phyloP scores from a whole-genome alignment of 140 eudicot genomes.

The Oenanthe javanica region DNA sequence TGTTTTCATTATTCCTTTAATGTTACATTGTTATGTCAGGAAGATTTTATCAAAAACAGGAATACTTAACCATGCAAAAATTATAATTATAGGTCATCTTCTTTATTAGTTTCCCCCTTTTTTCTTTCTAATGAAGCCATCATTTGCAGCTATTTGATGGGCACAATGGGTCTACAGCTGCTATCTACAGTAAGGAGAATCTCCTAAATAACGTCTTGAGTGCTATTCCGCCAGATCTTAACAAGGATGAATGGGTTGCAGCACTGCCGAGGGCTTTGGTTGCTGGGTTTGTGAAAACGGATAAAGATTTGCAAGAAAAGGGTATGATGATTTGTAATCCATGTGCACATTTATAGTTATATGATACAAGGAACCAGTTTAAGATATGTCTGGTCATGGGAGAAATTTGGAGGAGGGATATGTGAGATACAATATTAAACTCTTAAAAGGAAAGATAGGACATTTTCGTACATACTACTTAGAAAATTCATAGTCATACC shows the following conservation, averaged over 20 bases:
- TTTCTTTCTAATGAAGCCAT: neutral
- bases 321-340: constrained; percentile 33
- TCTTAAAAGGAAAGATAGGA: no score
- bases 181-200: constrained; percentile 77
- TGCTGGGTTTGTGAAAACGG: constrained; percentile 90
- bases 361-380: neutral
- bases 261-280: constrained; percentile 94
- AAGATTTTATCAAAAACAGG: neutral
- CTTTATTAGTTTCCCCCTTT: neutral
- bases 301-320: constrained; percentile 77
- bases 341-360: neutral
- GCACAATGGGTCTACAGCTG: constrained; percentile 88
- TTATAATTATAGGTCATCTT: neutral
- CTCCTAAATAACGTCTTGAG: constrained; percentile 63
- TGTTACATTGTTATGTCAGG: neutral
- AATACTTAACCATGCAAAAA: neutral
- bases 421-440: no score
- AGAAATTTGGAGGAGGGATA: neutral
- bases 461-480: no score
- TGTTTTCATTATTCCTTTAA: neutral
- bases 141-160: constrained; percentile 81
- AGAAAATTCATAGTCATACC: no score
- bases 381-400: neutral
- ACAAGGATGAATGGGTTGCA: constrained; percentile 78
- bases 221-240: constrained; percentile 87